Conservation (phyloP, 192 early-diverging fungal genomes). For the Backusella macrospora region DNA sequence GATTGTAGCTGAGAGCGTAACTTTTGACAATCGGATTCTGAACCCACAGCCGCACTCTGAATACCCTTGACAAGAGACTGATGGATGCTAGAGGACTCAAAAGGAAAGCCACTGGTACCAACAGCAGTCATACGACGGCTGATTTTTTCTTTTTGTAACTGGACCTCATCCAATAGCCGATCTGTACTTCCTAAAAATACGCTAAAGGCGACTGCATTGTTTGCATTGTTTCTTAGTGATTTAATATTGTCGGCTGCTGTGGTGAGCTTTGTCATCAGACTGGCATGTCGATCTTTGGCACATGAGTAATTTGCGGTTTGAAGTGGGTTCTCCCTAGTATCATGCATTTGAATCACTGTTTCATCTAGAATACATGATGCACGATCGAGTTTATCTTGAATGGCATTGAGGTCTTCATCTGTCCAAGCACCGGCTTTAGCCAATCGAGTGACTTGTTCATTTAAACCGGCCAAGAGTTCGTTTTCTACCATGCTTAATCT, state of each 20-base stretch:
- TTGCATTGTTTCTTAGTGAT: constrained; percentile 11
- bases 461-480: constrained; percentile 7
- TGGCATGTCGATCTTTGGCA: constrained; percentile 17
- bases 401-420: background rate
- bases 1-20: background rate
- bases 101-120: background rate
- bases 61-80: background rate
- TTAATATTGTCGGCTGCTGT: background rate
- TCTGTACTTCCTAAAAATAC: background rate
- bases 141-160: background rate
- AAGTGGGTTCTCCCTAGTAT: constrained; percentile 13
- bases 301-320: constrained; percentile 34
- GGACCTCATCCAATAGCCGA: constrained; percentile 6
- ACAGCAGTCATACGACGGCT: constrained; percentile 11
- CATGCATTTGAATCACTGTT: background rate
- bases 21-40: background rate
- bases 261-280: constrained; percentile 12
- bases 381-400: background rate
- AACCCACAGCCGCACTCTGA: background rate
- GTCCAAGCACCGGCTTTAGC: constrained; percentile 10
- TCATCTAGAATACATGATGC: background rate
- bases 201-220: constrained; percentile 19
- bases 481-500: constrained; percentile 27
- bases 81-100: background rate
- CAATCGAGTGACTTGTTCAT: background rate